Evolutionary conservation across 106 monocot genomes (phyloP).

Genomic region (Cymbidium sinense): DNA sequence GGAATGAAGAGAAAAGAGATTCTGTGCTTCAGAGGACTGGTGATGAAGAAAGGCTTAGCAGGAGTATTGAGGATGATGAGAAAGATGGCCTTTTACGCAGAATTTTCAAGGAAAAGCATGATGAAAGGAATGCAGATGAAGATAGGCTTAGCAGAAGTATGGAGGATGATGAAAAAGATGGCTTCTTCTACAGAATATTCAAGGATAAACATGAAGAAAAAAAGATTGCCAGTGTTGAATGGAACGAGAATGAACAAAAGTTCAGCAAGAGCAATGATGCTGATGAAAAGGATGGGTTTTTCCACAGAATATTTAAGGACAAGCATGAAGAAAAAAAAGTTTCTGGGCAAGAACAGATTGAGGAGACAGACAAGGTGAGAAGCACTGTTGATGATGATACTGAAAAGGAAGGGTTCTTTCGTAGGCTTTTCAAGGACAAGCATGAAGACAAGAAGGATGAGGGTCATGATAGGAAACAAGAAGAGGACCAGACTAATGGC

Average conservation of each 20-base stretch:
- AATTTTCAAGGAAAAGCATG: constrained; percentile 65
- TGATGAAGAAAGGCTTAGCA: constrained; percentile 25
- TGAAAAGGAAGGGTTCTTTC: constrained; percentile 75
- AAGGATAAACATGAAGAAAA: constrained; percentile 62
- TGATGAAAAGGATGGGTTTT: constrained; percentile 67
- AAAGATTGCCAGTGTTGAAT: constrained; percentile 21
- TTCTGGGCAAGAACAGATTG: constrained; percentile 33
- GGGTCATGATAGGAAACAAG: constrained; percentile 31
- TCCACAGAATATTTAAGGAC: constrained; percentile 80
- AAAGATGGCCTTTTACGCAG: constrained; percentile 50
- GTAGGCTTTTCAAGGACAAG: constrained; percentile 82
- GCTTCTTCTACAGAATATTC: constrained; percentile 50
- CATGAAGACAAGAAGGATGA: constrained; percentile 62
- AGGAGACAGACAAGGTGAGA: constrained; percentile 29
- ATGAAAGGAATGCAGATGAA: constrained; percentile 45
- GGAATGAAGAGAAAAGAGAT: constrained; percentile 40
- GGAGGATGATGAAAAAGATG: constrained; percentile 50
- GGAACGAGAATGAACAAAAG: constrained; percentile 27
- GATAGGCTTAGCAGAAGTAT: constrained; percentile 24
- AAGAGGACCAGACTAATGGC: constrained; percentile 24
- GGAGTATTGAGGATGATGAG: constrained; percentile 43
- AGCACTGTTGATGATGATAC: constrained; percentile 39
- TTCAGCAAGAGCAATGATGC: constrained; percentile 33
- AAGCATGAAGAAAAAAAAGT: constrained; percentile 53
- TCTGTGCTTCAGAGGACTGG: constrained; percentile 18